Base-by-base conservation (phyloP, 2,329 filamentous ascomycete species). In the Graphilbum fragrans region DNA sequence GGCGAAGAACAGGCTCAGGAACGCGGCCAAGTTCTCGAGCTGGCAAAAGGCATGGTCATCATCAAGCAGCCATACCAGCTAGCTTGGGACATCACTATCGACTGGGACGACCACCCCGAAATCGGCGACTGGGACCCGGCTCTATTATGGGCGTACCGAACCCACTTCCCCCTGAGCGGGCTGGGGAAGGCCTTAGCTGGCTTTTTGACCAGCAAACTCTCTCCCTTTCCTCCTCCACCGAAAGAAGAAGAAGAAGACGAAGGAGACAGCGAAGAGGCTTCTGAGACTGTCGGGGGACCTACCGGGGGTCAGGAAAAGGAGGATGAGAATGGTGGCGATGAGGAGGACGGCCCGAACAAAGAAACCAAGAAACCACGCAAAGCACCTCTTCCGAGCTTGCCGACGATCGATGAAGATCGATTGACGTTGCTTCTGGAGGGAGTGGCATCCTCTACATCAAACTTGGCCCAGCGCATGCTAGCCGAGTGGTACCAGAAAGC, bases 31-130 rank as follows among this genome's bases (percentile, higher is more conserved):
- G 81, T 94, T 0, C 62, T 82, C 52, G 80, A 82, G 45, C 66
- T 92, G 40, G 87, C 90, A 1, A 77, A 80, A 47, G 92, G 90
- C 46, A 94, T 98, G 84, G 90, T 98, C 46, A 84, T 94, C 45
- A 92, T 98, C 57, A 88, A 90, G 52, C 87, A 96, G 52, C 85
- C 86, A 0, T 94, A 82, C 61, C 77, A 81, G 48, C 69, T 93
- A 16, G 92, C 92, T 0, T 98, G 93, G 93, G 82, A 86, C 52
- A 81, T 95, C 46, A 74, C 83, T 23, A 69, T 98, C 44, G 86
- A 96, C 55, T 96, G 90, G 84, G 75, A 83, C 50, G 88, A 95
- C 58, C 66, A 77, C 34, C 78, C 84, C 51, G 74, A 75, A 37
- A 72, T 92, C 37, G 66, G 71, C n/a, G 75, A 86, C 21, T 82